phyloP scores from a whole-genome alignment of 2,329 filamentous ascomycete genomes.

The Colletotrichum tofieldiae region DNA sequence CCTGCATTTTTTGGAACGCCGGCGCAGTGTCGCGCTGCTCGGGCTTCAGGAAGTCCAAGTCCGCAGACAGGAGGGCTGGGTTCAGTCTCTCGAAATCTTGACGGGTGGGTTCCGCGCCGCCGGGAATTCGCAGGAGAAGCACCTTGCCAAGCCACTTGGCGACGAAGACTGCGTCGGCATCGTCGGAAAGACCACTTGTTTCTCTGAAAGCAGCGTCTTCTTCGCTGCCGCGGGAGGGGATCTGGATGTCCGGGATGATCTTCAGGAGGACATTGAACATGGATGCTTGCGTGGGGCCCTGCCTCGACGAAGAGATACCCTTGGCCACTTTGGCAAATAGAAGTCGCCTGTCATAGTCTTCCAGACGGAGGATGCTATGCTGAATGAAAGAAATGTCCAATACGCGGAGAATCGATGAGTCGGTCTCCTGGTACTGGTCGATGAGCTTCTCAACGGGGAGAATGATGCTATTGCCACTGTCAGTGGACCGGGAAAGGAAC shows the following conservation, averaged over 20 bases:
- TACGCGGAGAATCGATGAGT: constrained; percentile 83
- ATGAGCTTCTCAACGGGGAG: constrained; percentile 88
- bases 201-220: constrained; percentile 81
- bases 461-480: constrained; percentile 68
- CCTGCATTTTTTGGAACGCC: constrained; percentile 58
- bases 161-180: constrained; percentile 80
- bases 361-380: constrained; percentile 75
- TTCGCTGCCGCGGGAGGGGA: constrained; percentile 83
- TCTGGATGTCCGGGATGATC: constrained; percentile 77
- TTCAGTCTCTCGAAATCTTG: constrained; percentile 44
- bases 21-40: constrained; percentile 62
- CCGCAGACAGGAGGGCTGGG: constrained; percentile 74
- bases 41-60: constrained; percentile 79
- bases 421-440: constrained; percentile 87
- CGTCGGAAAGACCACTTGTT: constrained; percentile 75
- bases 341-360: constrained; percentile 75
- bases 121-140: constrained; percentile 70
- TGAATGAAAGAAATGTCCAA: constrained; percentile 93
- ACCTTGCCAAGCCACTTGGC: constrained; percentile 84
- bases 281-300: constrained; percentile 61
- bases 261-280: constrained; percentile 89
- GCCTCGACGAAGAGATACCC: constrained; percentile 69
- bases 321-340: constrained; percentile 80
- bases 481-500: constrained; percentile 9
- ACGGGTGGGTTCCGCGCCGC: constrained; percentile 46